A percentile compares a stretch with the other conserved stretches of the same genome.
Evolutionary conservation across 108 stramenopile species (phyloP).

Genomic region (Phaeodactylum tricornutum): DNA sequence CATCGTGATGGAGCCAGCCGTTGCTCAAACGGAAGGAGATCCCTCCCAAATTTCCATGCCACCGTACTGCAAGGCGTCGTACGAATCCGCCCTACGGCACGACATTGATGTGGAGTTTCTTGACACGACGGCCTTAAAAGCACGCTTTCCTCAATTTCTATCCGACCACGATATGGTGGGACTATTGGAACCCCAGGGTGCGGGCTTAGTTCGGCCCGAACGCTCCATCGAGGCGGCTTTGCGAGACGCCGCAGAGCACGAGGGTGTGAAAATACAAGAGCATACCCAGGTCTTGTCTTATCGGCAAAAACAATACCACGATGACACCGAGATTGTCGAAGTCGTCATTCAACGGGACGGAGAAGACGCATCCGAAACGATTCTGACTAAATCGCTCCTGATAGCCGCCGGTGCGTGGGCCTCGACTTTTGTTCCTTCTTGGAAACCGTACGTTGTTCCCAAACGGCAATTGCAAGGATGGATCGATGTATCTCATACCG

Average conservation of each 20-base stretch:
- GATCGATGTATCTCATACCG: constrained; percentile 15
- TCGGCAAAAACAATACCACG: neutral
- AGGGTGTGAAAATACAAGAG: constrained; percentile 11
- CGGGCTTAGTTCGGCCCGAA: constrained; percentile 27
- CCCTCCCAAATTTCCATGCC: neutral
- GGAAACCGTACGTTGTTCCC: constrained; percentile 13
- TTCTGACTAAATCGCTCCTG: constrained; percentile 18
- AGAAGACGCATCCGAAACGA: neutral
- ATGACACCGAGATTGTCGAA: neutral
- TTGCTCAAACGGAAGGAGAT: neutral
- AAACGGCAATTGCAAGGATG: constrained; percentile 32
- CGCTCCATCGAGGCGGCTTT: constrained; percentile 16
- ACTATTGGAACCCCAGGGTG: constrained; percentile 20
- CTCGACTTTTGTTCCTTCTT: constrained; percentile 14
- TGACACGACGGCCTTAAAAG: constrained; percentile 4
- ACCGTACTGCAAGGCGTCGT: neutral
- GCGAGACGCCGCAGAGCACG: constrained; percentile 14
- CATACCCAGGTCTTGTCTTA: constrained; percentile 5
- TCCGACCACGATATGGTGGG: constrained; percentile 14
- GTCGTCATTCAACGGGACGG: neutral
- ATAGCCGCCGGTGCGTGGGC: constrained; percentile 32
- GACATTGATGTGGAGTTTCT: constrained; percentile 16
- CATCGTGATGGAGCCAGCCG: constrained; percentile 18
- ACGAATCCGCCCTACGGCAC: constrained; percentile 9
- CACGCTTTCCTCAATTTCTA: constrained; percentile 29